phyloP scores from a whole-genome alignment of 2,329 filamentous ascomycete species.

The Penicillium sclerotigenum region DNA sequence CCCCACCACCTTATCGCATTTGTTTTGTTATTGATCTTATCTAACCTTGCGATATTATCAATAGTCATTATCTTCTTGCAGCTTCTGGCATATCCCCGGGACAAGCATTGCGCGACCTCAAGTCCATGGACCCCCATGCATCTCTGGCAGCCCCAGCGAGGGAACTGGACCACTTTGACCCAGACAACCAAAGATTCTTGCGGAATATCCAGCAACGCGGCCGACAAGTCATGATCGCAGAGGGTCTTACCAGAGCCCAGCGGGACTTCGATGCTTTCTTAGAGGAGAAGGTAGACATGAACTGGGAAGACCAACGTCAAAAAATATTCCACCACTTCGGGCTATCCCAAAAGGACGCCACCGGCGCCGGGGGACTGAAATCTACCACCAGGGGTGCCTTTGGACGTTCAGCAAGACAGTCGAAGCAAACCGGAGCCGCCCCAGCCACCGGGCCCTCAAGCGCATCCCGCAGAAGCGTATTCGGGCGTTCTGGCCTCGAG shows the following conservation, averaged over 20 bases:
- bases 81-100: conserved; percentile 90
- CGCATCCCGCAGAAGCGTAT: conserved; percentile 53
- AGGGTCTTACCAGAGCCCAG: conserved; percentile 84
- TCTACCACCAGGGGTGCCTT: conserved; percentile 47
- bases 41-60: conserved; percentile 13
- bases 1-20: not conserved
- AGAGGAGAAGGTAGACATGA: conserved; percentile 89
- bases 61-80: conserved; percentile 83
- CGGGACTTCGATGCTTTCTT: conserved; percentile 91
- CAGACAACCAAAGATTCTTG: conserved; percentile 68
- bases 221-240: conserved; percentile 83
- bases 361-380: conserved; percentile 41
- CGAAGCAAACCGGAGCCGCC: conserved; percentile 37
- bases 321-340: conserved; percentile 97
- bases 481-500: conserved; percentile 68
- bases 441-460: conserved; percentile 46
- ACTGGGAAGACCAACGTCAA: conserved; percentile 92
- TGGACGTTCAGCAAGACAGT: conserved; percentile 44
- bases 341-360: conserved; percentile 56
- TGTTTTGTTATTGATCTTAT: not conserved
- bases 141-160: conserved; percentile 39
- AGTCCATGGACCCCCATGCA: conserved; percentile 71
- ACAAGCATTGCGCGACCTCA: conserved; percentile 79
- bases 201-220: conserved; percentile 85
- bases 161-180: conserved; percentile 47